Evolutionary conservation across 2,329 filamentous ascomycete genomes (phyloP), one percentile per base, ranked within the genome.

Genomic region (Trichophyton mentagrophytes): DNA sequence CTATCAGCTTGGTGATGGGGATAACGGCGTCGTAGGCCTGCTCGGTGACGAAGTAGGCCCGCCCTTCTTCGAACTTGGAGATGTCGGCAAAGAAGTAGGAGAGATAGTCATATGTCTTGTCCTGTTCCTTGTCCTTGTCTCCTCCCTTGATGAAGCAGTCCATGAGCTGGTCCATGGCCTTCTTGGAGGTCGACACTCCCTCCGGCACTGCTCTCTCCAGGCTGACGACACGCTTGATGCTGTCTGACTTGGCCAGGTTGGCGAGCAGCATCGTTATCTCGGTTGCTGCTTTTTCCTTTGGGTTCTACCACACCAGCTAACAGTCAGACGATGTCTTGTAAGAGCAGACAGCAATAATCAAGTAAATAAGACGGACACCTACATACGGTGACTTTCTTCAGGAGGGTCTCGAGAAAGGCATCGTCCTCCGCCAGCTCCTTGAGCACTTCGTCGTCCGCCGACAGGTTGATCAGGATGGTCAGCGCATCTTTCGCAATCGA

Each of bases 81-180:
- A 99, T 80, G 72, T 99, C 92, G 46, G 93, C 92, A 71, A 99
- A 95, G 60, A 96, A 80, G 70, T 97, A 99, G 47, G 90, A 85
- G 25, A 99, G 82, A 74, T 97, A 96, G 76, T 99, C 90, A 72
- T 85, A 97, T 74, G 92, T 62, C 46, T 59, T 60, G 15, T 66
- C 62, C 40, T 59, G 60, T 7, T 66, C 63, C 8, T 58, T 55
- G 38, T 55, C 82, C 63, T 90, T 74, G 93, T 90, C 8, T 80
- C 79, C 25, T 20, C 92, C 92, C 76, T 93, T 95, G 70, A 97
- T 93, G 71, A 99, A 99, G 67, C 95, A 86, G 72, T 97, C 93
- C 72, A 99, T 84, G 33, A 99, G 78, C 74, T 97, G 93, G 72
- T 96, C 90, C 67, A 97, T 83, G 3, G 89, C 85, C 62, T 83